Conservation (phyloP, 1,284 basidiomycete species). For the Trametes pubescens region DNA sequence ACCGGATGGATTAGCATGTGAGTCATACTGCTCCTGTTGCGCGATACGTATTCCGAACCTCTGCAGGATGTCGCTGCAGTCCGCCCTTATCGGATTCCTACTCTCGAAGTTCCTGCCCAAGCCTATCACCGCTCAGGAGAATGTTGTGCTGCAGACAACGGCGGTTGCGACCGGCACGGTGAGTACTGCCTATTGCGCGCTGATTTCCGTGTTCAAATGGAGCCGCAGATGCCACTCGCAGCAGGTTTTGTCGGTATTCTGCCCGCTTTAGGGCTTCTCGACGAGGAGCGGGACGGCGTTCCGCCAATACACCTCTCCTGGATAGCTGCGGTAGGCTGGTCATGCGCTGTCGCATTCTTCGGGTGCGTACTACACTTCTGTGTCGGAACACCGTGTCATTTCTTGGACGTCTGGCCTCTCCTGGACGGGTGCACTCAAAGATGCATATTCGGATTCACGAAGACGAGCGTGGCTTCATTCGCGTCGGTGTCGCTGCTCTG, state of each 20-base stretch:
- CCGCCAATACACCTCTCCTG: conserved; percentile 80
- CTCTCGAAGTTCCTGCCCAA: conserved; percentile 78
- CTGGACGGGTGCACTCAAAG: too few species aligned
- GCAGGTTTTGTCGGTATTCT: conserved; percentile 96
- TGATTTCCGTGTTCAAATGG: not conserved
- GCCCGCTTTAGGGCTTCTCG: conserved; percentile 86
- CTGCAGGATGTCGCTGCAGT: conserved; percentile 93
- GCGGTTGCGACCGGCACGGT: conserved; percentile 90
- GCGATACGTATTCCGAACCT: not conserved
- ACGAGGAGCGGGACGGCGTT: conserved; percentile 77
- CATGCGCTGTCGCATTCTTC: conserved; percentile 90
- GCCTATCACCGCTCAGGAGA: conserved; percentile 87
- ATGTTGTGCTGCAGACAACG: conserved; percentile 94
- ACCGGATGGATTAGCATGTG: conserved; percentile 82
- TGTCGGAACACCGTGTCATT: too few species aligned
- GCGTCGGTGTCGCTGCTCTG: too few species aligned
- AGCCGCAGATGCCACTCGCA: conserved; percentile 80
- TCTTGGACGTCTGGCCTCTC: too few species aligned
- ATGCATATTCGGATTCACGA: too few species aligned
- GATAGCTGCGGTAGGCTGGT: conserved; percentile 82
- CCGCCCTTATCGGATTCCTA: conserved; percentile 90
- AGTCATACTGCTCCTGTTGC: conserved; percentile 28
- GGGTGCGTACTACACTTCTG: conserved; percentile 57
- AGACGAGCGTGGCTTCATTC: too few species aligned
- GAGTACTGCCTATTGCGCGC: conserved; percentile 27